Conservation (phyloP, 2,329 filamentous ascomycete genomes). For the Xylariaceae sp. region DNA sequence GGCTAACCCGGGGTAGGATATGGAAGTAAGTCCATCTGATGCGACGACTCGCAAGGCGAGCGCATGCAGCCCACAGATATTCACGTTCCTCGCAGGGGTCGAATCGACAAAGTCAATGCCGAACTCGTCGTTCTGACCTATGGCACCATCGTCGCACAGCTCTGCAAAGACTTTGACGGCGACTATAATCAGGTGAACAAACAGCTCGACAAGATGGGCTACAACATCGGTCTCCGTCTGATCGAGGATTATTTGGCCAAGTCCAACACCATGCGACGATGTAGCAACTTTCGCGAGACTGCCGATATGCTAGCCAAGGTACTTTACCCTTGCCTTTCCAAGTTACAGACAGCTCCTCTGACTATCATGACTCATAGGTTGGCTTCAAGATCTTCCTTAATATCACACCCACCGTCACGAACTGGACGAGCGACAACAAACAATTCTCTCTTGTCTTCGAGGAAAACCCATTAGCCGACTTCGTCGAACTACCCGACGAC, state of each 20-base stretch:
- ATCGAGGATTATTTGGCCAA: slow-evolving; percentile 98
- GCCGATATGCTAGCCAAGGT: slow-evolving; percentile 96
- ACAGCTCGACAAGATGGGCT: slow-evolving; percentile 98
- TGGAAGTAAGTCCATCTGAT: slow-evolving; percentile 71
- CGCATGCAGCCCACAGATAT: slow-evolving; percentile 6
- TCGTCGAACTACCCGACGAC: slow-evolving; percentile 95
- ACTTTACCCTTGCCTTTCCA: neutral
- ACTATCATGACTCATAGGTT: slow-evolving; percentile 53
- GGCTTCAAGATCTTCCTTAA: slow-evolving; percentile 99
- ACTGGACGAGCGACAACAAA: slow-evolving; percentile 94
- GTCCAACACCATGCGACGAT: slow-evolving; percentile 82
- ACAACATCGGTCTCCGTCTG: slow-evolving; percentile 92
- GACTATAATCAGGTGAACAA: slow-evolving; percentile 96
- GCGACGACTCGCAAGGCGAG: too few relatives aligned
- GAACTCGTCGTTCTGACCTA: slow-evolving; percentile 97
- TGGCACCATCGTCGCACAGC: slow-evolving; percentile 91
- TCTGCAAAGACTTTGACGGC: slow-evolving; percentile 93
- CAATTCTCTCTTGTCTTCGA: slow-evolving; percentile 96
- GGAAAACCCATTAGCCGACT: slow-evolving; percentile 94
- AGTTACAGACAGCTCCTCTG: slow-evolving; percentile 4
- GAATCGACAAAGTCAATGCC: slow-evolving; percentile 96
- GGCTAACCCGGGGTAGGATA: slow-evolving; percentile 53
- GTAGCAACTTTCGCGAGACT: slow-evolving; percentile 89
- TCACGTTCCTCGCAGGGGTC: slow-evolving; percentile 57
- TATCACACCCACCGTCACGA: slow-evolving; percentile 86